A percentile compares a stretch with the other conserved stretches of the same genome.
Conservation (phyloP, 1,284 basidiomycete species). For the Ustilago hordei region DNA sequence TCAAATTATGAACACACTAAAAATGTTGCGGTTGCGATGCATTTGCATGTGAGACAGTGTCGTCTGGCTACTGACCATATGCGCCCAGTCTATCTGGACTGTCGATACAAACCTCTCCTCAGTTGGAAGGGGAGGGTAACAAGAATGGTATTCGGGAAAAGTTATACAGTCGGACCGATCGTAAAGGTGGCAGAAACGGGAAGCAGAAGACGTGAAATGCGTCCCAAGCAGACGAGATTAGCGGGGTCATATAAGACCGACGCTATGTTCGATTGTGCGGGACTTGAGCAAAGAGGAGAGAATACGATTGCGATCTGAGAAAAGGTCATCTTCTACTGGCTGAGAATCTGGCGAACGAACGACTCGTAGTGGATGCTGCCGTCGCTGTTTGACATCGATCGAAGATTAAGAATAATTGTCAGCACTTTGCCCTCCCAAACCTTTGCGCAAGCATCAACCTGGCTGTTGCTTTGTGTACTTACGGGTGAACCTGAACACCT, state of each 20-base stretch:
- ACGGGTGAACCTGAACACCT: slow-evolving; percentile 88
- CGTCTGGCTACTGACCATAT: not conserved
- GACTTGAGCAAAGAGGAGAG: not conserved
- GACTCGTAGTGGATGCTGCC: slow-evolving; percentile 98
- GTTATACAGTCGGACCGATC: slow-evolving; percentile 14
- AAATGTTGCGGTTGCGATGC: not conserved
- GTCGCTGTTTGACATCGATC: slow-evolving; percentile 76
- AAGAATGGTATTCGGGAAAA: not conserved
- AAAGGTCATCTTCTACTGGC: slow-evolving; percentile 52
- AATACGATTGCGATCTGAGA: not conserved
- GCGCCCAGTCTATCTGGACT: not conserved
- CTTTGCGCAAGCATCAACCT: not conserved
- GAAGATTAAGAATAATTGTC: not conserved
- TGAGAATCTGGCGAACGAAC: slow-evolving; percentile 88
- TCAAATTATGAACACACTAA: not conserved
- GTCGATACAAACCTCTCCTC: not conserved
- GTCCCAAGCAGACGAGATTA: not conserved
- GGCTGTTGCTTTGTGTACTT: slow-evolving; percentile 68
- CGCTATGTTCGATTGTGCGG: not conserved
- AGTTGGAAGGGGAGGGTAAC: not conserved
- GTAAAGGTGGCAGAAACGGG: not conserved
- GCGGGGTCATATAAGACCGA: not conserved
- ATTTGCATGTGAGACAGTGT: not conserved
- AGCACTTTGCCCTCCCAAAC: not conserved
- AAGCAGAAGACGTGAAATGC: not conserved